These are phyloP conservation scores for Theileria equi DNA, from an alignment of 169 alveolate species.

Conservation along the genomic window DNA sequence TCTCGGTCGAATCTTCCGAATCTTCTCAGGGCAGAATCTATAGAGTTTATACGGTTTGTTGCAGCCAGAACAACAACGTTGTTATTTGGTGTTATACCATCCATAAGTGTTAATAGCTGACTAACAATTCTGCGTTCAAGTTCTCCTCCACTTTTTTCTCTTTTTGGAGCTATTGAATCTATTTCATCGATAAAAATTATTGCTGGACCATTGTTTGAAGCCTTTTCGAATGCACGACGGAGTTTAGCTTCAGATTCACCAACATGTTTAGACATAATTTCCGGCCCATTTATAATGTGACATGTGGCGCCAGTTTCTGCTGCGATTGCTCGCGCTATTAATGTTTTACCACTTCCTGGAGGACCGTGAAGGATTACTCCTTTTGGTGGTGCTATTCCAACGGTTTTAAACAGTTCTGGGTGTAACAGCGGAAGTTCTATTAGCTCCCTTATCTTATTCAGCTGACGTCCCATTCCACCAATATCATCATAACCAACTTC, in stretches of 20 bases:
- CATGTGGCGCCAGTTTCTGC: slow-evolving; percentile 77
- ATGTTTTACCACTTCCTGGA: slow-evolving; percentile 80
- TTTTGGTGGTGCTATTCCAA: slow-evolving; percentile 81
- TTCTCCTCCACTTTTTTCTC: slow-evolving; percentile 77
- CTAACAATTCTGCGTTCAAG: slow-evolving; percentile 77
- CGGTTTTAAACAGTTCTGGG: slow-evolving; percentile 77
- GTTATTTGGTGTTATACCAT: slow-evolving; percentile 69
- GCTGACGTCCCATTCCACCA: slow-evolving; percentile 76
- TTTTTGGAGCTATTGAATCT: slow-evolving; percentile 86
- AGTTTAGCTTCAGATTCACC: slow-evolving; percentile 87
- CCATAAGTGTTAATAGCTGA: slow-evolving; percentile 84
- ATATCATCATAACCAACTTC: slow-evolving; percentile 76
- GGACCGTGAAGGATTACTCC: slow-evolving; percentile 83
- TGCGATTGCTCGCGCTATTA: slow-evolving; percentile 81
- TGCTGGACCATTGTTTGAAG: slow-evolving; percentile 71
- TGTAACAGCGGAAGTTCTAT: slow-evolving; percentile 76
- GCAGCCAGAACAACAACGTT: slow-evolving; percentile 90
- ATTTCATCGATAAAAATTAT: slow-evolving; percentile 90
- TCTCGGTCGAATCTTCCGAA: slow-evolving; percentile 86
- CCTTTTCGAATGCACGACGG: slow-evolving; percentile 78
- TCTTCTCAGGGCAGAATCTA: slow-evolving; percentile 87
- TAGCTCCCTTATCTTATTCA: slow-evolving; percentile 74
- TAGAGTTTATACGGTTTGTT: slow-evolving; percentile 85
- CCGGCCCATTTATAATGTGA: slow-evolving; percentile 74
- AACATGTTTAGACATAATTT: slow-evolving; percentile 76